A percentile compares a stretch with the other conserved stretches of the same genome.
Conservation (phyloP, 306 rosid species). For the Castanea mollissima region DNA sequence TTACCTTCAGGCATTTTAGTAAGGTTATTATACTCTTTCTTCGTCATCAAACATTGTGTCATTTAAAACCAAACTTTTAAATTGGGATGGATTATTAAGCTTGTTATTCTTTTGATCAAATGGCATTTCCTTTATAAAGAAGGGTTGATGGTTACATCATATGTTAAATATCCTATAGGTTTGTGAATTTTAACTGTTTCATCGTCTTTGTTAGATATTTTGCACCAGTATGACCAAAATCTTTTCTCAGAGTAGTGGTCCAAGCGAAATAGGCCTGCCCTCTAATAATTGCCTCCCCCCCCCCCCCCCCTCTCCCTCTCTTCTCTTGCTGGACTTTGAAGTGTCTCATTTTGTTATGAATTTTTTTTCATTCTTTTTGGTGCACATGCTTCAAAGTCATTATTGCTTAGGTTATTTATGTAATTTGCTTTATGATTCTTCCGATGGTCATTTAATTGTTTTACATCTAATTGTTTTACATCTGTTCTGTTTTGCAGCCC, state of each 20-base stretch:
- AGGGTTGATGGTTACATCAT: not conserved
- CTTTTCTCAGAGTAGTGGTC: not conserved
- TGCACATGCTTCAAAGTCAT: not conserved
- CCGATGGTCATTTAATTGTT: constrained; percentile 12
- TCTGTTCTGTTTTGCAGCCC: constrained; percentile 63
- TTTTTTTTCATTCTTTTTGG: not conserved
- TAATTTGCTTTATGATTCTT: constrained; percentile 20
- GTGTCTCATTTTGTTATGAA: not conserved
- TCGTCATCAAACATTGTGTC: not conserved
- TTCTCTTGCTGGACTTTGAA: not conserved
- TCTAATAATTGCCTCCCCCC: not conserved
- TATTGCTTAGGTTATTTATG: not conserved
- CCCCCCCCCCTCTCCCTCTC: not conserved
- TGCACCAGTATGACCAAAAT: not conserved
- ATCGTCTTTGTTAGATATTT: not conserved
- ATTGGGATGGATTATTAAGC: not conserved
- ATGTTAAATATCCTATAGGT: not conserved
- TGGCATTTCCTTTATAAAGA: not conserved
- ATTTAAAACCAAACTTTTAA: not conserved
- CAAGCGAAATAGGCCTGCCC: not conserved
- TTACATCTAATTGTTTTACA: constrained; percentile 3
- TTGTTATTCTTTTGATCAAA: not conserved
- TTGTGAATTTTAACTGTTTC: not conserved
- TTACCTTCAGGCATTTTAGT: not conserved
- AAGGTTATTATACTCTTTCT: not conserved